These are phyloP conservation scores for Peniophora sp. DNA, from an alignment of 1,284 basidiomycete genomes.

Conservation along the genomic window DNA sequence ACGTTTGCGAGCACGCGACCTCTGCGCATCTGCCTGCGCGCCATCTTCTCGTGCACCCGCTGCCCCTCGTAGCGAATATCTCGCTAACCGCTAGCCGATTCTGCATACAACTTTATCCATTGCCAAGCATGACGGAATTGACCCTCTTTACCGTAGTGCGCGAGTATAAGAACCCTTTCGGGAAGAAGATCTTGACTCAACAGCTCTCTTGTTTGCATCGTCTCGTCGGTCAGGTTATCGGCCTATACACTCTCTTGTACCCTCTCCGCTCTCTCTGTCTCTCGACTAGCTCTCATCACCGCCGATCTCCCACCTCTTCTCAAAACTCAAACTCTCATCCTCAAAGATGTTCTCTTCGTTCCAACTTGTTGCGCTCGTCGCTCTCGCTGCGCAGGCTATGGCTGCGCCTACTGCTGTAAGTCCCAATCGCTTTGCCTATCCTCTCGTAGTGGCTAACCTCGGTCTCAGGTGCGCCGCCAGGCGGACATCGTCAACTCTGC, in stretches of 20 bases:
- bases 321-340: neutral
- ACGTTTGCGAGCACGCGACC: too few species aligned
- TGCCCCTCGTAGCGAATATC: too few species aligned
- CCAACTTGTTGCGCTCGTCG: slow-evolving; percentile 61
- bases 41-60: too few species aligned
- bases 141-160: too few species aligned
- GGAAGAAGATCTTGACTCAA: neutral
- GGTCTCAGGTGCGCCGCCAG: neutral
- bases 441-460: neutral
- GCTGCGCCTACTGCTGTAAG: slow-evolving; percentile 59
- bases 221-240: neutral
- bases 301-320: neutral
- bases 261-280: neutral
- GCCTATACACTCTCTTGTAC: slow-evolving; percentile 2
- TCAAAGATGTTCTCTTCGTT: neutral
- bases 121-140: too few species aligned
- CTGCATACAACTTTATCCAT: too few species aligned
- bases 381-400: slow-evolving; percentile 46
- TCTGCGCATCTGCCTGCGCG: too few species aligned
- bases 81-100: too few species aligned
- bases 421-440: slow-evolving; percentile 4
- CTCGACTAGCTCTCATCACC: neutral
- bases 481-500: neutral
- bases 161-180: too few species aligned
- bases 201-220: neutral